These are phyloP conservation scores for Chrysanthemum makinoi DNA, from an alignment of 129 eudicot genomes.

Conservation along the genomic window DNA sequence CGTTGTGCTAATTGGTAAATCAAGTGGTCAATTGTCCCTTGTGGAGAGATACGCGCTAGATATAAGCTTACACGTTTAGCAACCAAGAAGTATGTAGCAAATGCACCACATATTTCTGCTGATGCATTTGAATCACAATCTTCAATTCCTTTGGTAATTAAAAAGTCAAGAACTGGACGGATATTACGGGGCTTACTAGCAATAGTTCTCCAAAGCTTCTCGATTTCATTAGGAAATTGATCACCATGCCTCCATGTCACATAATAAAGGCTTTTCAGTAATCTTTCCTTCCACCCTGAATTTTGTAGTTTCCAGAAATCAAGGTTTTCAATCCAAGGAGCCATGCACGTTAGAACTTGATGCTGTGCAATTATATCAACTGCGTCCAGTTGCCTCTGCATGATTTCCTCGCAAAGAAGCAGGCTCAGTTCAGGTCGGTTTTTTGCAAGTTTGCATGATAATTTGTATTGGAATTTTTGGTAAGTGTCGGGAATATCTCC, in stretches of 20 bases:
- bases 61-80: conserved; percentile 91
- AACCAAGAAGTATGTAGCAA: conserved; percentile 88
- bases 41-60: conserved; percentile 89
- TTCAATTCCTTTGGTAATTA: conserved; percentile 90
- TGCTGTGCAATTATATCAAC: conserved; percentile 63
- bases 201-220: conserved; percentile 59
- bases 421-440: conserved; percentile 92
- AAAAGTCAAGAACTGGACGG: conserved; percentile 72
- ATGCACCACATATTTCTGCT: conserved; percentile 92
- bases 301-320: conserved; percentile 53
- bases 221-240: conserved; percentile 66
- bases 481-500: conserved; percentile 92
- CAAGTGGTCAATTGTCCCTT: conserved; percentile 87
- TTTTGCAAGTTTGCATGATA: conserved; percentile 92
- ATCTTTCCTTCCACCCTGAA: conserved; percentile 54
- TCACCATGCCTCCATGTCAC: conserved; percentile 98
- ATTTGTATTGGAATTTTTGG: conserved; percentile 87
- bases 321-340: conserved; percentile 57
- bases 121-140: conserved; percentile 96
- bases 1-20: conserved; percentile 87
- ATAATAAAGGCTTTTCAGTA: conserved; percentile 80
- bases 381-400: conserved; percentile 53
- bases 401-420: conserved; percentile 71
- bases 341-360: conserved; percentile 54
- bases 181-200: conserved; percentile 46